These are phyloP conservation scores for Malus hybrid DNA, from an alignment of 331 rosid genomes.

Conservation along the genomic window DNA sequence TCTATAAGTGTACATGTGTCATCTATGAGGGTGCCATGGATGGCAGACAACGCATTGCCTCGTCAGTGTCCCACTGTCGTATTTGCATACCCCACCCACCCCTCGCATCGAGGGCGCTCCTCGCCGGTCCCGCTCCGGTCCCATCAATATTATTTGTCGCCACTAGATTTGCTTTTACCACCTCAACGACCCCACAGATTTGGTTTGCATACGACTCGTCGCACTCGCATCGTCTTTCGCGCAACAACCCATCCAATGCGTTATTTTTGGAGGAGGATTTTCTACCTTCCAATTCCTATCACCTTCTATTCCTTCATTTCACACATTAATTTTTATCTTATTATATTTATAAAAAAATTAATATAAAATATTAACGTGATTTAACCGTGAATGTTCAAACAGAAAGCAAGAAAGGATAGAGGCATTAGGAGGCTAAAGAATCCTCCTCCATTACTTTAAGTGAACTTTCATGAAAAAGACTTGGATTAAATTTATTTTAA, in stretches of 20 bases:
- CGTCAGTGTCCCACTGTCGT: conserved; percentile 15
- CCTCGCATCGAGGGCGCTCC: conserved; percentile 5
- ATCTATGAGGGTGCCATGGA: neutral
- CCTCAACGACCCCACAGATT: neutral
- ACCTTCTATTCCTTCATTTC: too few species aligned
- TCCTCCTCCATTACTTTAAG: too few species aligned
- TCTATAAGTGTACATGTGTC: too few species aligned
- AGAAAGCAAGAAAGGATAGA: too few species aligned
- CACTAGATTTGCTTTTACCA: neutral
- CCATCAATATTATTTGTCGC: neutral
- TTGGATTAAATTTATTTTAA: too few species aligned
- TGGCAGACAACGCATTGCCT: conserved; percentile 23
- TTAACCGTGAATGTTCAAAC: too few species aligned
- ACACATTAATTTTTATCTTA: too few species aligned
- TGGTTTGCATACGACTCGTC: neutral
- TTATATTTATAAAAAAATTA: too few species aligned
- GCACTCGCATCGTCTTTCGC: neutral
- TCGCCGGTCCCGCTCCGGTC: neutral
- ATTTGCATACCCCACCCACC: neutral
- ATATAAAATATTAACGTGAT: too few species aligned
- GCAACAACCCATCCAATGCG: neutral
- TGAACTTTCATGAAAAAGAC: too few species aligned
- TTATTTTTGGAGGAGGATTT: neutral
- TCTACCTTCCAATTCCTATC: too few species aligned
- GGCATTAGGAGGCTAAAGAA: too few species aligned